Evolutionary conservation across 495 filamentous ascomycete genomes (phyloP), one percentile per base, ranked within the genome.

Genomic region (Entonaema liquescens): DNA sequence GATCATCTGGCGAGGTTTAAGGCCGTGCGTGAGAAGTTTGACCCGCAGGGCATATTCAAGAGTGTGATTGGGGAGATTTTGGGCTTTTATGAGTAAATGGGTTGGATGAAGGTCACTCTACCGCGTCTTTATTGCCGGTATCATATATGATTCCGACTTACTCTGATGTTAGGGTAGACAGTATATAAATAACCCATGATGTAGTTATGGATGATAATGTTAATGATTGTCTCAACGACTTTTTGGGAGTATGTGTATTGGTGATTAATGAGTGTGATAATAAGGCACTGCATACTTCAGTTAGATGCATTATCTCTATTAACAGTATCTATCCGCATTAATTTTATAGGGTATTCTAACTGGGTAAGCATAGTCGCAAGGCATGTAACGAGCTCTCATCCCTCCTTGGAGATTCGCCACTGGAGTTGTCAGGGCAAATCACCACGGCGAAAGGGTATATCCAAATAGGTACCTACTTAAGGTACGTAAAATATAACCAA

Each of bases 11-110:
- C 74, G 23, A 76, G 80, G 17, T 85, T 84, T 67, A 83, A 82
- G 56, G 81, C 74, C 31, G 78, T 81, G 33, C 68, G 79, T 11
- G 62, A 81, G 64, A 77, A 76, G 66, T 85, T 85, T 60, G 83
- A 85, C 71, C 80, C 82, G 0, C 70, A 82, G 40, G 81, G 80
- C 6, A 81, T 81, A 11, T 85, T 81, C 61, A 79, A 82, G 73
- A 83, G 76, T 59, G 74, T 83, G 3, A 68, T 84, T 17, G 83
- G 83, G 0, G 80, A 85, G 73, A 84, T 83, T 12, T 54, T 85
- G 36, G 82, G 80, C 1, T 55, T 83, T 28, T 83, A 83, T 66
- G 63, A 74, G 2, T 74, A 21, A 61, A 29, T 26, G 36, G 25
- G 25, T 59, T 53, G 25, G 15, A 7, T 31, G 26, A 17, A 25